Percentiles rank a stretch among this genome's conserved stretches.
phyloP scores from a whole-genome alignment of 257 asterid genomes.

The Ilex asprella region DNA sequence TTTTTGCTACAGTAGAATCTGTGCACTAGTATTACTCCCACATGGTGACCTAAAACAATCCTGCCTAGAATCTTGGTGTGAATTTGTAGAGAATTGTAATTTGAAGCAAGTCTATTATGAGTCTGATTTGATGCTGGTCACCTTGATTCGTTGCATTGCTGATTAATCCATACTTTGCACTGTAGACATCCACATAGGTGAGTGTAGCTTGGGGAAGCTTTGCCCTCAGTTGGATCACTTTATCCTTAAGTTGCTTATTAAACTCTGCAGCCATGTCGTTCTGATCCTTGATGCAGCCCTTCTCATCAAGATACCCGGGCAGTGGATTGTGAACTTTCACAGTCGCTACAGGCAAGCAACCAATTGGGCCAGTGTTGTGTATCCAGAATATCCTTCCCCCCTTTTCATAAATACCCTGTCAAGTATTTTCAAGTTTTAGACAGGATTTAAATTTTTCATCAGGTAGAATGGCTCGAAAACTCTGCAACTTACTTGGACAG shows the following conservation, averaged over 20 bases:
- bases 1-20: too few species aligned
- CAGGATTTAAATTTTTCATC: not conserved
- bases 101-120: too few species aligned
- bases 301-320: constrained; percentile 40
- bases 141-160: constrained; percentile 44
- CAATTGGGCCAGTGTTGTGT: constrained; percentile 74
- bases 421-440: not conserved
- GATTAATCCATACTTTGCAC: constrained; percentile 59
- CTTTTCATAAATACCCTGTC: constrained; percentile 39
- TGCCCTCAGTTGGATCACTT: constrained; percentile 29
- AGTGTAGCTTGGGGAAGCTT: constrained; percentile 38
- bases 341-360: constrained; percentile 42
- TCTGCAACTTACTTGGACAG: constrained; percentile 37
- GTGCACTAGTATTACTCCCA: too few species aligned
- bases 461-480: not conserved
- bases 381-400: constrained; percentile 70
- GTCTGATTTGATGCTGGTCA: not conserved
- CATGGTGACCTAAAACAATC: too few species aligned
- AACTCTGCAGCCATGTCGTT: constrained; percentile 45
- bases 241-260: constrained; percentile 41
- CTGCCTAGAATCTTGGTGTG: too few species aligned
- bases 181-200: constrained; percentile 54
- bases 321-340: constrained; percentile 29
- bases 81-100: too few species aligned
- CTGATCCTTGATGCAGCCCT: constrained; percentile 51